Percentiles rank a stretch among this genome's conserved stretches.
These are phyloP conservation scores for Myxozyma lipomycoides DNA, from an alignment of 805 yeast species.

Conservation along the genomic window DNA sequence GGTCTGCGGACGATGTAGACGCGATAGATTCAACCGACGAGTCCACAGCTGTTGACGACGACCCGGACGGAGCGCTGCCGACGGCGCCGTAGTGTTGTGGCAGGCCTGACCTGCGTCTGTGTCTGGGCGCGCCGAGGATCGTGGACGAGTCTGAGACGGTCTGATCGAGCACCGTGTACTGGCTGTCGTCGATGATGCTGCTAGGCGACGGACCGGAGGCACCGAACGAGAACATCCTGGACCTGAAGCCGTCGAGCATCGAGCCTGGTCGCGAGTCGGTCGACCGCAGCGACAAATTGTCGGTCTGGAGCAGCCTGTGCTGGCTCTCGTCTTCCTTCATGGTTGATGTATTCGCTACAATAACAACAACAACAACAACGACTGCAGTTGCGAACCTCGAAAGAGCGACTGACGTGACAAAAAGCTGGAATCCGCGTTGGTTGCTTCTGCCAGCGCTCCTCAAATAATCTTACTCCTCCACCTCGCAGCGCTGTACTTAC, in stretches of 20 bases:
- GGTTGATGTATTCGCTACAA: too few species aligned
- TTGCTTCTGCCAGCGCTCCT: too few species aligned
- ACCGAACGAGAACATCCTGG: constrained; percentile 21
- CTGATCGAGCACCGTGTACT: constrained; percentile 22
- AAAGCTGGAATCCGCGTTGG: too few species aligned
- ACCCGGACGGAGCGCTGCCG: constrained; percentile 5
- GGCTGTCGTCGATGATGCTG: not conserved
- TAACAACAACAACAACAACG: too few species aligned
- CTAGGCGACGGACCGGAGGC: not conserved
- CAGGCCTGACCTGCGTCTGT: constrained; percentile 13
- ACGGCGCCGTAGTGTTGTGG: constrained; percentile 9
- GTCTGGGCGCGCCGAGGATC: constrained; percentile 27
- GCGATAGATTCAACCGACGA: constrained; percentile 17
- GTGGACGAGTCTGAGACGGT: constrained; percentile 19
- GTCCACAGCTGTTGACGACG: constrained; percentile 16
- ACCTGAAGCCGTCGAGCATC: constrained; percentile 12
- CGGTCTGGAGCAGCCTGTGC: not conserved
- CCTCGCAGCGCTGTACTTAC: too few species aligned
- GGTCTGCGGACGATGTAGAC: constrained; percentile 28
- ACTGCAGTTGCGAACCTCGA: too few species aligned
- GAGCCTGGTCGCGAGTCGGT: not conserved
- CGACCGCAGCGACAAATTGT: not conserved
- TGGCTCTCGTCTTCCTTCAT: not conserved
- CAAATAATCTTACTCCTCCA: too few species aligned
- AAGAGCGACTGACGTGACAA: too few species aligned